Evolutionary conservation across 257 asterid species (phyloP).

Genomic region (Buddleja alternifolia): DNA sequence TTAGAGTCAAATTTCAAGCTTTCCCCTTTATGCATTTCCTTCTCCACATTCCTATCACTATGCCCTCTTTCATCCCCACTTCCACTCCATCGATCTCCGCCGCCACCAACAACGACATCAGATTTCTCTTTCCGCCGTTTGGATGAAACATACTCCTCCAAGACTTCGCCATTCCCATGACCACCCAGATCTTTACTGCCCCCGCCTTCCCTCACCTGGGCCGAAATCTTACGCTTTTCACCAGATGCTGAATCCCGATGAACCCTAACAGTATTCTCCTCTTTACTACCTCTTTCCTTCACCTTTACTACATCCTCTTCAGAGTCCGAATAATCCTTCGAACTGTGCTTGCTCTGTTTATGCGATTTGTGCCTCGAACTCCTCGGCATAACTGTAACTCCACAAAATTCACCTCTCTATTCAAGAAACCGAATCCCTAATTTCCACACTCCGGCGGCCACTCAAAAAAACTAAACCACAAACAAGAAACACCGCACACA

Average conservation of each 20-base stretch:
- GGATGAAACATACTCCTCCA: conserved; percentile 67
- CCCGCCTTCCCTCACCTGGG: conserved; percentile 62
- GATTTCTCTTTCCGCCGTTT: conserved; percentile 82
- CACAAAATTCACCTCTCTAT: conserved; percentile 22
- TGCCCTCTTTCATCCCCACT: conserved; percentile 66
- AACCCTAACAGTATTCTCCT: too few relatives aligned
- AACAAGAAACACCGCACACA: conserved; percentile 1
- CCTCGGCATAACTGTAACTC: conserved; percentile 66
- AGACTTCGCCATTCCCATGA: too few relatives aligned
- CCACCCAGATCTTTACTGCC: conserved; percentile 66
- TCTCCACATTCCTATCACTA: conserved; percentile 45
- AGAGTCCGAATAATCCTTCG: conserved; percentile 82
- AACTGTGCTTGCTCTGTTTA: conserved; percentile 85
- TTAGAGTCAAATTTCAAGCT: conserved; percentile 53
- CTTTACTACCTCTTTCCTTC: too few relatives aligned
- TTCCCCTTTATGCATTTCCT: conserved; percentile 52
- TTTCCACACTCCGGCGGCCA: too few relatives aligned
- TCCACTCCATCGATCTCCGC: conserved; percentile 84
- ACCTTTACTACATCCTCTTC: too few relatives aligned
- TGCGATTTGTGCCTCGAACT: conserved; percentile 94
- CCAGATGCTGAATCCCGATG: conserved; percentile 74
- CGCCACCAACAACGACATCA: conserved; percentile 38
- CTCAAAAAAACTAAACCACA: conserved; percentile 9
- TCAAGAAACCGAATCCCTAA: conserved; percentile 1
- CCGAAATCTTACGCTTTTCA: conserved; percentile 84